Evolutionary conservation across 306 rosid species (phyloP), one percentile per base, ranked within the genome.

Genomic region (Gillenia trifoliata): DNA sequence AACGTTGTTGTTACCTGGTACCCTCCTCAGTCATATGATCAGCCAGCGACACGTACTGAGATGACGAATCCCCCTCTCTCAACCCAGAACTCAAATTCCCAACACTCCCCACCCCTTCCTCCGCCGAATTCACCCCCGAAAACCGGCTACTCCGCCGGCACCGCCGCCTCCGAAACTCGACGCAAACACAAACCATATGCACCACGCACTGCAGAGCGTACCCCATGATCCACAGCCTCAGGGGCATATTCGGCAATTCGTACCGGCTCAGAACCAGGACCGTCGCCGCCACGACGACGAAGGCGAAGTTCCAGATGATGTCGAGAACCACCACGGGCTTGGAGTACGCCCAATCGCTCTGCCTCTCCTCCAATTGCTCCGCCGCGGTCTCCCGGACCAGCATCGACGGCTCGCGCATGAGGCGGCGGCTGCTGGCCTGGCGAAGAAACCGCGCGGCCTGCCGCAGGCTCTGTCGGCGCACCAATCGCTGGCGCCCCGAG

Each of bases 321-420:
- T 93, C 98, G 23, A 93, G 90, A 25, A 93, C 86, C 55, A 93
- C 97, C 34, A 93, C 88, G 10, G 98, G 98, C 78, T 88, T 93
- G 19, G 98, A 93, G 71, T 91, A 91, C 13, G 98, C 98, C 98
- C 98, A 93, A 83, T 93, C 98, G 81, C 94, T 89, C 88, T 93
- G 98, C 70, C 96, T 67, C 87, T 89, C 97, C 86, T 93, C 97
- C 80, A 93, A 72, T 67, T 93, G 98, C 83, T 91, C 98, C 40
- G 98, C 98, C 17, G 98, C 98, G 0, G 92, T 78, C 85, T 93
- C 98, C 1, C 98, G 85, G 25, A 93, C 98, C 38, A 86, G 40
- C 87, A 93, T 88, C 74, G 98, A 93, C 4, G 97, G 97, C 81
- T 93, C 98, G 11, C 98, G 97, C 97, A 93, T 85, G 76, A 85